Percentiles rank a stretch among this genome's conserved stretches.
These are phyloP conservation scores for Neopestalotiopsis sp. DNA, from an alignment of 2,329 filamentous ascomycete species.

Conservation along the genomic window DNA sequence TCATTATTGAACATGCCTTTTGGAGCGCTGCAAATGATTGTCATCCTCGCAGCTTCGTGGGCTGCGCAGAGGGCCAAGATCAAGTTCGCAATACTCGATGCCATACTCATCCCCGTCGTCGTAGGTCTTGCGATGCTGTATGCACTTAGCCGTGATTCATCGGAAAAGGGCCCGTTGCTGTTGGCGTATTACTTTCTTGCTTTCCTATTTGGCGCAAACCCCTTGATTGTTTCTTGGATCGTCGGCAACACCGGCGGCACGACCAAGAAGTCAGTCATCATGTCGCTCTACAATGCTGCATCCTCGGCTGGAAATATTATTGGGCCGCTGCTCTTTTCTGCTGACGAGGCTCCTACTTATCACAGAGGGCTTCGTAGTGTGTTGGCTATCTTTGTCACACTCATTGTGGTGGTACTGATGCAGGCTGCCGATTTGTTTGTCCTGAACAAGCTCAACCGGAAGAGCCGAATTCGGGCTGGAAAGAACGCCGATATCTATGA, in stretches of 20 bases:
- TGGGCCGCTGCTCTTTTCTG: conserved; percentile 66
- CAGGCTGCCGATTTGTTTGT: conserved; percentile 60
- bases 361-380: conserved; percentile 60
- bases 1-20: conserved; percentile 72
- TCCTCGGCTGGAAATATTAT: conserved; percentile 69
- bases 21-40: conserved; percentile 61
- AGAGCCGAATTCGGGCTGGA: conserved; percentile 59
- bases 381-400: conserved; percentile 57
- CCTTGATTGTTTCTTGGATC: conserved; percentile 71
- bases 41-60: conserved; percentile 63
- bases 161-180: conserved; percentile 54
- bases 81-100: conserved; percentile 61
- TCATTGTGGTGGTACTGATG: conserved; percentile 56
- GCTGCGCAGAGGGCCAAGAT: conserved; percentile 59
- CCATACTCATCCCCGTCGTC: conserved; percentile 63
- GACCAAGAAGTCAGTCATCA: conserved; percentile 69
- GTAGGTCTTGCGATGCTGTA: conserved; percentile 64
- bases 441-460: conserved; percentile 62
- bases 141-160: conserved; percentile 48
- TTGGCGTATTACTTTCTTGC: conserved; percentile 69
- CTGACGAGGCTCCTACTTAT: conserved; percentile 63
- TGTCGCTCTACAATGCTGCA: conserved; percentile 68
- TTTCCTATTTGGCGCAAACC: conserved; percentile 70
- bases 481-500: conserved; percentile 66
- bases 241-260: conserved; percentile 71